These are phyloP conservation scores for Tremellales sp. DNA, from an alignment of 1,284 basidiomycete genomes.

Conservation along the genomic window DNA sequence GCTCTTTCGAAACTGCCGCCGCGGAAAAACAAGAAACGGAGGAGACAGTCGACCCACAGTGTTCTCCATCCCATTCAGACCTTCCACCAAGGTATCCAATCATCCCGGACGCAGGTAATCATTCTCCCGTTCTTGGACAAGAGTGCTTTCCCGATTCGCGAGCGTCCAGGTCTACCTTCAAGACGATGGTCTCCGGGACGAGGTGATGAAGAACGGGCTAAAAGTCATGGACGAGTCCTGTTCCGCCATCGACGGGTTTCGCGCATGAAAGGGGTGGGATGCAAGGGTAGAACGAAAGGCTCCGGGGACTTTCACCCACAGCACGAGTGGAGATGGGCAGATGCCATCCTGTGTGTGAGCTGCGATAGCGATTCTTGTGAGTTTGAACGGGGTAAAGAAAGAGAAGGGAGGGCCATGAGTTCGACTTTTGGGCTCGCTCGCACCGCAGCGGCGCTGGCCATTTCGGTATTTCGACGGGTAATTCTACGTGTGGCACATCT, in stretches of 20 bases:
- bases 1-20: not conserved
- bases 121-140: conserved; percentile 20
- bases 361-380: conserved; percentile 48
- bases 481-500: too few species aligned
- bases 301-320: conserved; percentile 50
- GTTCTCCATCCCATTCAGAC: not conserved
- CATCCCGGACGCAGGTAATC: not conserved
- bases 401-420: not conserved
- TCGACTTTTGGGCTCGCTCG: conserved; percentile 1
- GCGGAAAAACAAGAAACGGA: not conserved
- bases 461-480: too few species aligned
- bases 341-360: conserved; percentile 32
- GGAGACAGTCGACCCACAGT: not conserved
- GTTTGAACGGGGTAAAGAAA: conserved; percentile 15
- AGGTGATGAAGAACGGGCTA: conserved; percentile 1
- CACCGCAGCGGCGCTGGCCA: too few species aligned
- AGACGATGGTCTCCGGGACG: not conserved
- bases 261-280: not conserved
- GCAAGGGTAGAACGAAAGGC: conserved; percentile 18
- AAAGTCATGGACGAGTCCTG: conserved; percentile 10
- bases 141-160: conserved; percentile 19
- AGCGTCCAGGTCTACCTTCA: not conserved
- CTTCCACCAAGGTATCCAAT: conserved; percentile 1
- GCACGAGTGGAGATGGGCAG: conserved; percentile 21
- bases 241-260: too few species aligned